Conservation (phyloP, 1,139 yeast species). For the Lodderomyces theae region DNA sequence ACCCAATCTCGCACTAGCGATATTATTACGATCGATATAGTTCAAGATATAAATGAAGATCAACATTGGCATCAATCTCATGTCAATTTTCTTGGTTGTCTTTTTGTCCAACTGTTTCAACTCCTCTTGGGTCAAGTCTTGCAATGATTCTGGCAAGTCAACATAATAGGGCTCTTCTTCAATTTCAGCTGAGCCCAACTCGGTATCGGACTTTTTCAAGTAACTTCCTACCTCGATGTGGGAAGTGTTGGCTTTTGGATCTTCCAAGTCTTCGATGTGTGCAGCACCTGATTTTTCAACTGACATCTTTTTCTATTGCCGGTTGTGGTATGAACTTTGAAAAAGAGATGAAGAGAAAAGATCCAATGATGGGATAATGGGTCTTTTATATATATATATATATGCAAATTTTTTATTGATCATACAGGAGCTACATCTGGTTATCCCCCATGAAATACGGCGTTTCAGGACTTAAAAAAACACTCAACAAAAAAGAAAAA, state of each 20-base stretch:
- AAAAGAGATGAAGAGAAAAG: not conserved
- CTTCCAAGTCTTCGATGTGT: slow-evolving; percentile 9
- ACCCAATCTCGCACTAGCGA: slow-evolving; percentile 60
- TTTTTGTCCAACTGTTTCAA: slow-evolving; percentile 36
- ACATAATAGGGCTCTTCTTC: slow-evolving; percentile 12
- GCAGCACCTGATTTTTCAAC: slow-evolving; percentile 8
- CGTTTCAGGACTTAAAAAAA: not conserved
- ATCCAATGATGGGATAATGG: not conserved
- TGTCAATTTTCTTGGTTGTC: slow-evolving; percentile 48
- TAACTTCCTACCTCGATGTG: slow-evolving; percentile 10
- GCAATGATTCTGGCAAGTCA: slow-evolving; percentile 33
- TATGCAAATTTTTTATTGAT: too few species aligned
- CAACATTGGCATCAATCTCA: slow-evolving; percentile 54
- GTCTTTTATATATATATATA: not conserved
- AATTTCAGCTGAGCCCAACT: slow-evolving; percentile 4
- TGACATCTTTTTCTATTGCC: slow-evolving; percentile 7
- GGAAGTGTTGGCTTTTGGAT: slow-evolving; percentile 8
- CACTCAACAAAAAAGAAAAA: too few species aligned
- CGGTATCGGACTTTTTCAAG: slow-evolving; percentile 8
- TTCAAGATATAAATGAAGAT: slow-evolving; percentile 52
- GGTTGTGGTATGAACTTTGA: not conserved
- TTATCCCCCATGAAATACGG: not conserved
- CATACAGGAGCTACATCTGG: too few species aligned
- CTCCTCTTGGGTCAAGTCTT: slow-evolving; percentile 33
- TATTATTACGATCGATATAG: slow-evolving; percentile 58